Evolutionary conservation across 345 rosid species (phyloP).

Genomic region (Anastatica hierochuntica): DNA sequence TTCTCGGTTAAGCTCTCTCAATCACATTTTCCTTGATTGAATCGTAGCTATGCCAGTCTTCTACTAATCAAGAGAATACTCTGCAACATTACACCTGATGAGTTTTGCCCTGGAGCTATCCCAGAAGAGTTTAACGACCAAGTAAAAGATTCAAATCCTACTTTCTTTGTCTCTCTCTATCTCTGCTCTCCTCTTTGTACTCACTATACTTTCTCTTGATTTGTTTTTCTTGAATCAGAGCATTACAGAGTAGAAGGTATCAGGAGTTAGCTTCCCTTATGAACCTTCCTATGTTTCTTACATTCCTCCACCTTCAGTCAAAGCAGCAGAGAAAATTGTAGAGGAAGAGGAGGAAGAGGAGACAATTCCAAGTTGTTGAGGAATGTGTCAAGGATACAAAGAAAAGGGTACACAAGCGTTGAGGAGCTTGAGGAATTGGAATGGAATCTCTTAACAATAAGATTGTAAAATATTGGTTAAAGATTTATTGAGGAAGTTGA

Average conservation of each 20-base stretch:
- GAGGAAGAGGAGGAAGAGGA: slow-evolving; percentile 53
- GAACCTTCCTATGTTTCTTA: slow-evolving; percentile 50
- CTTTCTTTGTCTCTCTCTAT: background rate
- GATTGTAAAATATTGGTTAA: no score
- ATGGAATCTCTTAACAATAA: no score
- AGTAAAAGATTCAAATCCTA: slow-evolving; percentile 31
- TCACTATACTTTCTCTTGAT: background rate
- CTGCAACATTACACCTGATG: slow-evolving; percentile 94
- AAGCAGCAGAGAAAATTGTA: slow-evolving; percentile 52
- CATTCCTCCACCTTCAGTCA: slow-evolving; percentile 46
- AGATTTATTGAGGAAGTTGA: no score
- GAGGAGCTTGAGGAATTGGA: slow-evolving; percentile 80
- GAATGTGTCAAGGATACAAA: slow-evolving; percentile 33
- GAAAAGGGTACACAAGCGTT: slow-evolving; percentile 83
- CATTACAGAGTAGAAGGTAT: slow-evolving; percentile 37
- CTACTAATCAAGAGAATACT: slow-evolving; percentile 67
- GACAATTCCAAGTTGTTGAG: no score
- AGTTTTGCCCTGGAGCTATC: slow-evolving; percentile 88
- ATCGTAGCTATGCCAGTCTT: slow-evolving; percentile 58
- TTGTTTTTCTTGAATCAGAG: slow-evolving; percentile 32
- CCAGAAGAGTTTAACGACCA: slow-evolving; percentile 71
- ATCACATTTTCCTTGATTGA: no score
- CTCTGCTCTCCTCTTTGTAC: background rate
- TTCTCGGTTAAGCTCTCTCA: no score
- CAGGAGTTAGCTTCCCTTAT: slow-evolving; percentile 65